phyloP scores from a whole-genome alignment of 805 yeast genomes.

The Maudiozyma turicensis region DNA sequence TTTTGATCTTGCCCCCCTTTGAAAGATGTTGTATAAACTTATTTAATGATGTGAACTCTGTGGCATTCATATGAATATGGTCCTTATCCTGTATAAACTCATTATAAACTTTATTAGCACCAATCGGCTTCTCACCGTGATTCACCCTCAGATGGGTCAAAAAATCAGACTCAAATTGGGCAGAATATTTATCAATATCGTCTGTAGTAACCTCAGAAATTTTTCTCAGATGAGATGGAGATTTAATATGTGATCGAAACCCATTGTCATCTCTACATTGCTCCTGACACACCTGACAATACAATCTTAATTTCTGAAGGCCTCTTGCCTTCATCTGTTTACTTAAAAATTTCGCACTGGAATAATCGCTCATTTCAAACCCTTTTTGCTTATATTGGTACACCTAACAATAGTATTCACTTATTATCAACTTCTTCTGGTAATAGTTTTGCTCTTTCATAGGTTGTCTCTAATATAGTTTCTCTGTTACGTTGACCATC shows the following conservation, averaged over 20 bases:
- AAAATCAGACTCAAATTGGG: slow-evolving; percentile 54
- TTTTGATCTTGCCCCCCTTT: slow-evolving; percentile 44
- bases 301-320: slow-evolving; percentile 74
- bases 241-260: slow-evolving; percentile 75
- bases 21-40: slow-evolving; percentile 57
- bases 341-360: slow-evolving; percentile 60
- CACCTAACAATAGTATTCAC: too few species aligned
- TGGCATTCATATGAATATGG: slow-evolving; percentile 87
- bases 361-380: slow-evolving; percentile 35
- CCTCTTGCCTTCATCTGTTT: slow-evolving; percentile 77
- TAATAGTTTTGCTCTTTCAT: too few species aligned
- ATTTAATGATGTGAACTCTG: slow-evolving; percentile 65
- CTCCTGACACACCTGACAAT: slow-evolving; percentile 84
- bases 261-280: slow-evolving; percentile 97
- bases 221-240: slow-evolving; percentile 65
- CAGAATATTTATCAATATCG: slow-evolving; percentile 51
- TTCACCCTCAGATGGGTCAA: slow-evolving; percentile 47
- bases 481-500: neutral
- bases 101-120: slow-evolving; percentile 81
- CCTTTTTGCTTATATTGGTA: too few species aligned
- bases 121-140: slow-evolving; percentile 75
- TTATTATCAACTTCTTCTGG: too few species aligned
- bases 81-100: slow-evolving; percentile 75
- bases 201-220: slow-evolving; percentile 39
- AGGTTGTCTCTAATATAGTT: too few species aligned